These are phyloP conservation scores for Mercurialis annua DNA, from an alignment of 345 rosid genomes.

Conservation along the genomic window DNA sequence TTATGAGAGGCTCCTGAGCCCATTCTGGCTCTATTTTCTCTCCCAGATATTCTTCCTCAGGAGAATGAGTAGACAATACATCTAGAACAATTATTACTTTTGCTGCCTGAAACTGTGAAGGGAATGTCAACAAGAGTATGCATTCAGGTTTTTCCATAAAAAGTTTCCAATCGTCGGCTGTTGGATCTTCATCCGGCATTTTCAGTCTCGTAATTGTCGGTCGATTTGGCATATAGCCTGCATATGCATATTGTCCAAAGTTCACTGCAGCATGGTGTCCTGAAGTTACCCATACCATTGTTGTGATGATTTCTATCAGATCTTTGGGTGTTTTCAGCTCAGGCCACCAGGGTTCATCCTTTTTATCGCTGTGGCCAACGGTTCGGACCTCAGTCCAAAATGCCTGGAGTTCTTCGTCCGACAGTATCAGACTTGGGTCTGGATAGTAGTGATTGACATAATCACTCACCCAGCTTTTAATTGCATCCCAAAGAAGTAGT, in stretches of 20 bases:
- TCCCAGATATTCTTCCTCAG: conserved; percentile 32
- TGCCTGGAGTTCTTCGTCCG: conserved; percentile 50
- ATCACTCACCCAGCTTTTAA: conserved; percentile 44
- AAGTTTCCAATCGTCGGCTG: conserved; percentile 25
- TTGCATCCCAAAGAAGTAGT: conserved; percentile 41
- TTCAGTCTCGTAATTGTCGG: conserved; percentile 41
- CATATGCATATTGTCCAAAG: conserved; percentile 56
- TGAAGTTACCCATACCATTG: conserved; percentile 45
- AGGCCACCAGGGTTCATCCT: conserved; percentile 55
- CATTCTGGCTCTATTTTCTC: conserved; percentile 18
- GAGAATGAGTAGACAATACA: conserved; percentile 26
- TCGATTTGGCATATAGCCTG: conserved; percentile 48
- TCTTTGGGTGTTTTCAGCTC: conserved; percentile 30
- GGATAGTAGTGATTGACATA: conserved; percentile 50
- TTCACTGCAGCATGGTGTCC: conserved; percentile 56
- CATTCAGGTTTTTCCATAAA: conserved; percentile 36
- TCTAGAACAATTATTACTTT: conserved; percentile 18
- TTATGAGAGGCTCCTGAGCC: conserved; percentile 14
- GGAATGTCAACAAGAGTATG: conserved; percentile 35
- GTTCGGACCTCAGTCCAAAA: conserved; percentile 56
- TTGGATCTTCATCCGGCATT: conserved; percentile 42
- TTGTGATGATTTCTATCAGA: conserved; percentile 37
- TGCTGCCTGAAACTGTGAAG: conserved; percentile 48
- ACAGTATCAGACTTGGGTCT: conserved; percentile 17
- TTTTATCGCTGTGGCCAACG: conserved; percentile 54